Evolutionary conservation across 2,329 filamentous ascomycete species (phyloP).

Genomic region (Gnomoniopsis sp.): DNA sequence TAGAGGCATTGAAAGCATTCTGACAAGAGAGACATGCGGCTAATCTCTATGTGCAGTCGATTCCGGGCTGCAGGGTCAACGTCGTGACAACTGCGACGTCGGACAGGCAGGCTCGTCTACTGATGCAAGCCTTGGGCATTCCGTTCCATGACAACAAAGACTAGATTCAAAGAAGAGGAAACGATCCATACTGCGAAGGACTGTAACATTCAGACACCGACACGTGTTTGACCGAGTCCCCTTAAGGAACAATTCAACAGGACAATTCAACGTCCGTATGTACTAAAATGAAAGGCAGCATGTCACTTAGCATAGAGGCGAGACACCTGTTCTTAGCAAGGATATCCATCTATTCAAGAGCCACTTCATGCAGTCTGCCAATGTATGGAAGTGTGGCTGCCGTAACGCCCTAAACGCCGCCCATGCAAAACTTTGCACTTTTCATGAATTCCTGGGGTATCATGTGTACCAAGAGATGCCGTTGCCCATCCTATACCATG

Average conservation of each 20-base stretch:
- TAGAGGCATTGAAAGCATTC: conserved; percentile 27
- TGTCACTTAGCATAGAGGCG: conserved; percentile 13
- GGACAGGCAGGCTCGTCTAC: conserved; percentile 77
- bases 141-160: conserved; percentile 72
- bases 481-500: conserved; percentile 1
- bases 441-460: conserved; percentile 13
- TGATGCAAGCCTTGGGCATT: conserved; percentile 69
- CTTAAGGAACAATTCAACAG: background rate
- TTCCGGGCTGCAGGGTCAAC: conserved; percentile 80
- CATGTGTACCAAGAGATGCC: background rate
- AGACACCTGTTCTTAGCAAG: background rate
- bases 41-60: conserved; percentile 48
- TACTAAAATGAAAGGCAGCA: conserved; percentile 20
- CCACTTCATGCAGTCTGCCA: background rate
- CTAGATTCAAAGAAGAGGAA: conserved; percentile 34
- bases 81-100: conserved; percentile 82
- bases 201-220: background rate
- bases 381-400: background rate
- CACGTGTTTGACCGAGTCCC: background rate
- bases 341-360: conserved; percentile 7
- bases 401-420: conserved; percentile 32
- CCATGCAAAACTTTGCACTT: conserved; percentile 25
- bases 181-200: conserved; percentile 20
- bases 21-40: background rate
- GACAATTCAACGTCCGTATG: background rate